Base-by-base conservation (phyloP, 2,329 filamentous ascomycete species). In the Penicillium sp. region DNA sequence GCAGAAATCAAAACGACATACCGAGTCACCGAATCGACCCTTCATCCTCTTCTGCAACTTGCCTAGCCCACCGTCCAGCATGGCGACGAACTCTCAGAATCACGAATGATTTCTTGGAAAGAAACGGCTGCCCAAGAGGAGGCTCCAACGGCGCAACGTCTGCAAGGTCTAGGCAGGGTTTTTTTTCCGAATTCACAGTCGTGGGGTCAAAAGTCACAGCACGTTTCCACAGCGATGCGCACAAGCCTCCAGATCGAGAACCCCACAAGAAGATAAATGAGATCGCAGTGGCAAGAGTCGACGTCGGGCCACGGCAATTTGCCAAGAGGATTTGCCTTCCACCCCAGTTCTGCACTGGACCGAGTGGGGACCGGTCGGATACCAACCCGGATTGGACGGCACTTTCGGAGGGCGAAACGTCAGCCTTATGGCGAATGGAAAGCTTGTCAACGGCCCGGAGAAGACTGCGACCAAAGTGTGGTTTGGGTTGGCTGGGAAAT, bases 21-120 rank as follows among this genome's bases (percentile, higher is more conserved):
- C 63, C 42, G 51, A 61, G 45, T 65, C 62, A 23, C 58, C 56
- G 42, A 65, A 61, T 28, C 58, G 51, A 34, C 56, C 59, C 45
- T 59, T 56, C 55, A 65, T 59, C 43, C 49, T 51, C 48, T 60
- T 64, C 22, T 63, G 61, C 37, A 65, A 50, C 42, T 54, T 60
- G 22, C 36, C 33, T 16, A 50, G 34, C 10, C 47, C 44, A n/a
- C 47, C 47, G 25, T 50, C 47, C 41, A 48, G 32, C 47, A 50
- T 50, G 4, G 37, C 30, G 35, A n/a, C 30, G 29, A 11, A 23
- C 6, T 9, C 12, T 12, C 9, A 27, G 25, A n/a, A 13, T 11
- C 25, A 27, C 25, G 6, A n/a, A n/a, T n/a, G 11, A 27, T 4
- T 27, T 11, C 25, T 11, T n/a, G 9, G 6, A 15, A 33, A 20